Conservation (phyloP, 208 protist species). For the Crithidia fasciculata region DNA sequence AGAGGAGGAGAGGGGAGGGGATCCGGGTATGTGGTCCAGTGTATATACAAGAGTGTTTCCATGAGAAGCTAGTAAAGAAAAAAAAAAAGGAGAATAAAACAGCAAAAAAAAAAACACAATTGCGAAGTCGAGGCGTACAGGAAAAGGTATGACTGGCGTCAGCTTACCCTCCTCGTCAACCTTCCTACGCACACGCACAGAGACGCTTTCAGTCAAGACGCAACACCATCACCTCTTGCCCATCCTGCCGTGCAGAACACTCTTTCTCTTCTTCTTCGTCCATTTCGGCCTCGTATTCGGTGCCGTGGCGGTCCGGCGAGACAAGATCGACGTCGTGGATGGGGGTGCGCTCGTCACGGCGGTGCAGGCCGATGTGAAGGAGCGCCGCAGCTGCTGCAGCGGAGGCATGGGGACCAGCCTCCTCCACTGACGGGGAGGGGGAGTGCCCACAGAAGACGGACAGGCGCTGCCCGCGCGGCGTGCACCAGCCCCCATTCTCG, state of each 20-base stretch:
- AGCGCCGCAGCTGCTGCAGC: neutral
- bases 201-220: neutral
- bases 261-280: neutral
- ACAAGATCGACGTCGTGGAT: constrained; percentile 4
- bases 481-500: neutral
- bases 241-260: neutral
- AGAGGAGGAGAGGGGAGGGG: neutral
- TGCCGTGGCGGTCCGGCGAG: neutral
- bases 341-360: neutral
- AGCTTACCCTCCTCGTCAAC: neutral
- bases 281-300: neutral
- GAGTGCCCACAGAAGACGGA: constrained; percentile 6
- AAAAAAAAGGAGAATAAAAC: neutral
- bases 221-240: constrained; percentile 29
- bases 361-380: neutral
- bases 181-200: neutral
- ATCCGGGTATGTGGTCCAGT: neutral
- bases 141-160: neutral
- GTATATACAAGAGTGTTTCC: neutral
- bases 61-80: neutral
- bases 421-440: neutral
- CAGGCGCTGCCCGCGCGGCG: neutral
- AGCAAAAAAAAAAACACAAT: neutral
- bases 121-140: neutral
- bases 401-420: neutral